Evolutionary conservation across 139 green algal species (phyloP).

Genomic region (Edaphochlamys debaryana): DNA sequence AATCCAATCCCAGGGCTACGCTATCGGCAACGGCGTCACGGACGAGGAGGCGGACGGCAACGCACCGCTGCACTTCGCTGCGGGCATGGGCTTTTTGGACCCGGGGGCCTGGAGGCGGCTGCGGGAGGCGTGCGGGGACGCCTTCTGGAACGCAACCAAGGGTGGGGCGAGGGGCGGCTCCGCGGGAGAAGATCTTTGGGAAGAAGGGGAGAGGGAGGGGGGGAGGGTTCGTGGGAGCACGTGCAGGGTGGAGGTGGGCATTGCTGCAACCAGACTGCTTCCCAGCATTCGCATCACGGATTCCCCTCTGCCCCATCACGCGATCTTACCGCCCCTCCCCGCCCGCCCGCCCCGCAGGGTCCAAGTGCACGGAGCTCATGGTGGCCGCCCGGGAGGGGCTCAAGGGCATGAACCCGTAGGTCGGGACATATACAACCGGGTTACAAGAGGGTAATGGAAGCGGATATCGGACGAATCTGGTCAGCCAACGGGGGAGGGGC

Average conservation of each 20-base stretch:
- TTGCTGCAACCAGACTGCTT: too few species aligned
- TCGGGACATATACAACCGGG: too few species aligned
- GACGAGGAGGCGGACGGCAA: conserved; percentile 74
- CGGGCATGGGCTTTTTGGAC: conserved; percentile 66
- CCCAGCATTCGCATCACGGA: too few species aligned
- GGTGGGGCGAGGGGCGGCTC: background rate
- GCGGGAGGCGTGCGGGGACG: conserved; percentile 49
- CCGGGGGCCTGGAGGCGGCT: conserved; percentile 46
- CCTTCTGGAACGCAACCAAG: conserved; percentile 41
- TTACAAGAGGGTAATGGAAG: too few species aligned
- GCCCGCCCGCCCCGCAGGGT: background rate
- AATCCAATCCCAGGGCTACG: conserved; percentile 67
- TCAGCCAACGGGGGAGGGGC: too few species aligned
- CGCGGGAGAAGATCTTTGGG: background rate
- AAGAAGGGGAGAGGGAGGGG: too few species aligned
- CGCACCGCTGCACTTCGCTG: conserved; percentile 69
- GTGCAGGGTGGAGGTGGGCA: too few species aligned
- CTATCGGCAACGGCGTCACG: conserved; percentile 80
- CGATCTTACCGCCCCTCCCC: background rate
- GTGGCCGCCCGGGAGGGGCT: too few species aligned
- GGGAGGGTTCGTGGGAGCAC: too few species aligned
- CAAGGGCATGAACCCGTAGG: too few species aligned
- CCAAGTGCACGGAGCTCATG: too few species aligned
- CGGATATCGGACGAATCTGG: too few species aligned
- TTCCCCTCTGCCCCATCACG: background rate